Conservation (phyloP, 768 basidiomycete genomes). For the Boletus tomentosulus region DNA sequence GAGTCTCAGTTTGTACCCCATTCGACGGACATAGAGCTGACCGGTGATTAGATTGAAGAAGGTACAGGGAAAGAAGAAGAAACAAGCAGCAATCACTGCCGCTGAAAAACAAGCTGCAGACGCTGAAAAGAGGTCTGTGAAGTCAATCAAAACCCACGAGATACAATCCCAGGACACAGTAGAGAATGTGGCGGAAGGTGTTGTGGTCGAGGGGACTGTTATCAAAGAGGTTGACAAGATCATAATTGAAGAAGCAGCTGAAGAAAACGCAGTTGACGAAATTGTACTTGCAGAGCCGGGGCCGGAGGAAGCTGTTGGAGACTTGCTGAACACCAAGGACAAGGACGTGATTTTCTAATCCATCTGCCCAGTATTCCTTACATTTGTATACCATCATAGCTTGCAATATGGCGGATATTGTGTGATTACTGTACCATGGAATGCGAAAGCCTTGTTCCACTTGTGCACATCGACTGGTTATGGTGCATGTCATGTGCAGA, state of each 20-base stretch:
- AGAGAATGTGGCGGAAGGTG: slow-evolving; percentile 2
- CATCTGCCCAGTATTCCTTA: neutral
- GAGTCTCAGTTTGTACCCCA: slow-evolving; percentile 12
- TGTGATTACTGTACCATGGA: slow-evolving; percentile 10
- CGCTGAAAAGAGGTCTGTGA: slow-evolving; percentile 5
- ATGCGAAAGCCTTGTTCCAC: slow-evolving; percentile 1
- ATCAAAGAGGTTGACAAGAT: slow-evolving; percentile 12
- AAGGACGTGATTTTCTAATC: slow-evolving; percentile 88
- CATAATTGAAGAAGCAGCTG: slow-evolving; percentile 9
- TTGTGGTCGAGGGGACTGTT: neutral
- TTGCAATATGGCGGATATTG: neutral
- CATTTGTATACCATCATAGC: slow-evolving; percentile 12
- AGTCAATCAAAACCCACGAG: slow-evolving; percentile 1
- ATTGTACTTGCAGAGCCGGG: slow-evolving; percentile 10
- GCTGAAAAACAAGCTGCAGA: slow-evolving; percentile 20
- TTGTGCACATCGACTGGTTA: slow-evolving; percentile 25
- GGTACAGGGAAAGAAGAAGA: slow-evolving; percentile 96
- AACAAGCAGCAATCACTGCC: slow-evolving; percentile 52
- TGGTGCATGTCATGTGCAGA: slow-evolving; percentile 54
- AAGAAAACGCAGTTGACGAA: slow-evolving; percentile 27
- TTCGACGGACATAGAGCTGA: slow-evolving; percentile 1
- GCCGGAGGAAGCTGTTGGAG: slow-evolving; percentile 36
- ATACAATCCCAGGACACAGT: slow-evolving; percentile 7
- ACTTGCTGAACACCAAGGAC: slow-evolving; percentile 85
- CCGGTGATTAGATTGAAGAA: slow-evolving; percentile 72